Evolutionary conservation across 2,329 filamentous ascomycete species (phyloP).

Genomic region (Xylaria hypoxylon): DNA sequence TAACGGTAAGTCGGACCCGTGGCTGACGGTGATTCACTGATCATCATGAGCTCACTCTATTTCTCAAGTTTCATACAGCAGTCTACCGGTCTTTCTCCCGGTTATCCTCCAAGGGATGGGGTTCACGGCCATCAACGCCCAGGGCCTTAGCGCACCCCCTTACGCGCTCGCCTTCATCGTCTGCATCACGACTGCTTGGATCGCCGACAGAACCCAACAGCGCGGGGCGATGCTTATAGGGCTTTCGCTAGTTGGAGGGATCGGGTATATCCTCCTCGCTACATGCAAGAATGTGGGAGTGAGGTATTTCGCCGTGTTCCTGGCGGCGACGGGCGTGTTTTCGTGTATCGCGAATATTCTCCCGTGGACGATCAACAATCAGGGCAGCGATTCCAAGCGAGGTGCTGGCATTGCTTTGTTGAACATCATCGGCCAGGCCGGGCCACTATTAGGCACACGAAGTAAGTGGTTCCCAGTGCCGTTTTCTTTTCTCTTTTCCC

Average conservation of each 20-base stretch:
- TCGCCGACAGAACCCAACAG: conserved; percentile 74
- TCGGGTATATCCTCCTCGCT: conserved; percentile 75
- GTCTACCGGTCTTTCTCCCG: conserved; percentile 73
- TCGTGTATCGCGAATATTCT: conserved; percentile 75
- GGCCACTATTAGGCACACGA: conserved; percentile 72
- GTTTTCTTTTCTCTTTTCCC: neutral
- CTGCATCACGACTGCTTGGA: conserved; percentile 69
- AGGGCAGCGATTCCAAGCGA: conserved; percentile 73
- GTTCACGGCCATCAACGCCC: conserved; percentile 73
- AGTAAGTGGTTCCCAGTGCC: conserved; percentile 15
- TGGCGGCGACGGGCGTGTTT: conserved; percentile 72
- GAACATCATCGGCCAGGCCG: conserved; percentile 70
- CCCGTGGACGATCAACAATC: conserved; percentile 76
- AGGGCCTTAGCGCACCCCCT: conserved; percentile 78
- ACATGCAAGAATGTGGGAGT: conserved; percentile 57
- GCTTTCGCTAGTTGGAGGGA: conserved; percentile 67
- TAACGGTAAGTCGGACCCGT: conserved; percentile 50
- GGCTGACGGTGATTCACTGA: conserved; percentile 60
- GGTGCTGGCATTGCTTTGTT: conserved; percentile 72
- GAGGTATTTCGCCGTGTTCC: conserved; percentile 57
- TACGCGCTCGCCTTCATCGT: conserved; percentile 75
- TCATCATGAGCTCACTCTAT: conserved; percentile 55
- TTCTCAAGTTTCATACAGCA: conserved; percentile 73
- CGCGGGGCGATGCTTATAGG: conserved; percentile 69
- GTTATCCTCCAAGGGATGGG: conserved; percentile 75